Conservation (phyloP, 169 alveolate genomes). For the Cryptosporidium meleagridis region DNA sequence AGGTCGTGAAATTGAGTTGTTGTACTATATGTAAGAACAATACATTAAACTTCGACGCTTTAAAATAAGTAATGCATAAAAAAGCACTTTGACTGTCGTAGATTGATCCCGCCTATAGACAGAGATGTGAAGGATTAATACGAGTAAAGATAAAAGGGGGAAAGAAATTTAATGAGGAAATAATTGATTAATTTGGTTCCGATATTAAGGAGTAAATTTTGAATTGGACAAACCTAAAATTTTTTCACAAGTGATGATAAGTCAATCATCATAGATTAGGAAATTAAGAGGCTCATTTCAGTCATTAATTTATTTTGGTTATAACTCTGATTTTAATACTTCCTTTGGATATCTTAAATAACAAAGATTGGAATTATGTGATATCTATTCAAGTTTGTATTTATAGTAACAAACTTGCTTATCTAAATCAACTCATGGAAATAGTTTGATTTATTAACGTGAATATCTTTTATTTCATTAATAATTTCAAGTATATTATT, state of each 20-base stretch:
- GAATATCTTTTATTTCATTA: background rate
- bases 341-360: background rate
- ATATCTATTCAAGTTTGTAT: background rate
- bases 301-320: background rate
- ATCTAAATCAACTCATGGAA: background rate
- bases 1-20: background rate
- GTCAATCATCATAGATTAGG: background rate
- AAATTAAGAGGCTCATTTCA: background rate
- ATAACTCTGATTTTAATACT: background rate
- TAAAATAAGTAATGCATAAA: background rate
- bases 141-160: constrained; percentile 59
- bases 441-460: background rate
- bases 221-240: constrained; percentile 44
- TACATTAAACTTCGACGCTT: background rate
- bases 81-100: constrained; percentile 1
- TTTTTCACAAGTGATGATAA: background rate
- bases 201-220: background rate
- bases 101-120: constrained; percentile 74
- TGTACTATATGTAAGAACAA: background rate
- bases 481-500: background rate
- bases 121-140: constrained; percentile 66
- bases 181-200: background rate
- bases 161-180: constrained; percentile 27
- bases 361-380: constrained; percentile 20
- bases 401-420: background rate